Base-by-base conservation (phyloP, 2,329 filamentous ascomycete genomes). In the Fusarium sp. region DNA sequence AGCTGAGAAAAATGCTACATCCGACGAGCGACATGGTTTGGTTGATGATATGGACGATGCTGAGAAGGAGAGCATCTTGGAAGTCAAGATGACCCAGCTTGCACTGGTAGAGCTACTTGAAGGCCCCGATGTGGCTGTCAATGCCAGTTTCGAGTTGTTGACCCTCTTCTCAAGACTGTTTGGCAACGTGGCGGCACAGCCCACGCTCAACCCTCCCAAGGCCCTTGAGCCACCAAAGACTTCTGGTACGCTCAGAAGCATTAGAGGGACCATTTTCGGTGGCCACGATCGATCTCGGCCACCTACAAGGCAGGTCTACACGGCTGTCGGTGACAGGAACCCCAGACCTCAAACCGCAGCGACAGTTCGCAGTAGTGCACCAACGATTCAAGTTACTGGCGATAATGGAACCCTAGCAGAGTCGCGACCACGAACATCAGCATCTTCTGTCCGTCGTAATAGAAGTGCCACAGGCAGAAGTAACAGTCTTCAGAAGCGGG, bases 71-170 rank as follows among this genome's bases (percentile, higher is more conserved):
- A 87, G 88, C 48, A 90, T 99, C 41, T 80, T 99, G n/a, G 92
- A 98, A 78, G 89, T 97, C 64, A 97, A 97, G 78, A 97, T 98
- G 88, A 97, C 95, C 13, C 94, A 98, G 74, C 83, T 99, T 62
- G 87, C 92, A 6, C 85, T 99, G 20, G 79, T 96, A 5, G 95
- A 98, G 78, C 82, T 96, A 17, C 82, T 93, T 5, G 94, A 97
- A 75, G 94, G 94, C 1, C 89, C 94, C 0, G 90, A 93, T 59
- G 88, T 90, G 57, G 95, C 96, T 19, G 92, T 98, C 50, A 97
- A 97, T 75, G 90, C 92, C 62, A 94, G 92, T 75, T 89, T 93
- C 68, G 94, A 97, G 78, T 83, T 99, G 39, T 82, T 99, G 20
- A 88, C 88, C 17, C 82, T 98, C 1, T 99, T 96, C 75, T 87